These are phyloP conservation scores for Epichloe sylvatica DNA, from an alignment of 2,329 filamentous ascomycete genomes.

Conservation along the genomic window DNA sequence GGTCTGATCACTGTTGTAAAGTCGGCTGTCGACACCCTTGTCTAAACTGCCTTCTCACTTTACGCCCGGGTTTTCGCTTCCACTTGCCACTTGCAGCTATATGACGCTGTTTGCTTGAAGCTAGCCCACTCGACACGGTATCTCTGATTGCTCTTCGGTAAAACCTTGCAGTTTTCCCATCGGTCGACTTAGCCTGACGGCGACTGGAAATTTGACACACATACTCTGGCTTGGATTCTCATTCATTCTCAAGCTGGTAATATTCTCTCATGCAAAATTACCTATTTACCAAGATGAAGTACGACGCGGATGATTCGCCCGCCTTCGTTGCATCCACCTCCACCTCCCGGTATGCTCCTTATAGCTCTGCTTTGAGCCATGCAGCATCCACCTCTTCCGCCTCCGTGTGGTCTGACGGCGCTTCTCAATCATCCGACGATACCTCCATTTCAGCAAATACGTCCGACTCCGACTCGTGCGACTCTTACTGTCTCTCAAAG, in stretches of 20 bases:
- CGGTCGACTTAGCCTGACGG: slow-evolving; percentile 37
- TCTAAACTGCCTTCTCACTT: slow-evolving; percentile 29
- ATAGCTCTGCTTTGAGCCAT: slow-evolving; percentile 57
- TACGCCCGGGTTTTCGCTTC: slow-evolving; percentile 25
- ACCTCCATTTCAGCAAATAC: slow-evolving; percentile 49
- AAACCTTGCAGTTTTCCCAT: slow-evolving; percentile 24
- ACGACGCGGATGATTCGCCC: slow-evolving; percentile 38
- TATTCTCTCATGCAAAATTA: slow-evolving; percentile 13
- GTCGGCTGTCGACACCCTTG: slow-evolving; percentile 25
- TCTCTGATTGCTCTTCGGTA: slow-evolving; percentile 18
- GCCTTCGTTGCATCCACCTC: slow-evolving; percentile 31
- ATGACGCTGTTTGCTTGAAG: slow-evolving; percentile 25
- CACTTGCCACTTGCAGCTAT: slow-evolving; percentile 17
- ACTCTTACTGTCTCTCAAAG: slow-evolving; percentile 26
- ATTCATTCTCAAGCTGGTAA: slow-evolving; percentile 14
- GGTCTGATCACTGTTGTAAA: slow-evolving; percentile 44
- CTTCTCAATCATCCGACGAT: slow-evolving; percentile 56
- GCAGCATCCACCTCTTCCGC: slow-evolving; percentile 63
- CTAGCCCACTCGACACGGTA: slow-evolving; percentile 23
- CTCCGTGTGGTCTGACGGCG: slow-evolving; percentile 64
- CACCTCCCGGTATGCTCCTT: slow-evolving; percentile 38
- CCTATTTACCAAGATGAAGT: slow-evolving; percentile 41
- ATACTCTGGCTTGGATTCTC: slow-evolving; percentile 17
- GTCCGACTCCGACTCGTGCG: slow-evolving; percentile 38
- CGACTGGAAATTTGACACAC: slow-evolving; percentile 35